Evolutionary conservation across 306 rosid species (phyloP).

Genomic region (Quercus ilex): DNA sequence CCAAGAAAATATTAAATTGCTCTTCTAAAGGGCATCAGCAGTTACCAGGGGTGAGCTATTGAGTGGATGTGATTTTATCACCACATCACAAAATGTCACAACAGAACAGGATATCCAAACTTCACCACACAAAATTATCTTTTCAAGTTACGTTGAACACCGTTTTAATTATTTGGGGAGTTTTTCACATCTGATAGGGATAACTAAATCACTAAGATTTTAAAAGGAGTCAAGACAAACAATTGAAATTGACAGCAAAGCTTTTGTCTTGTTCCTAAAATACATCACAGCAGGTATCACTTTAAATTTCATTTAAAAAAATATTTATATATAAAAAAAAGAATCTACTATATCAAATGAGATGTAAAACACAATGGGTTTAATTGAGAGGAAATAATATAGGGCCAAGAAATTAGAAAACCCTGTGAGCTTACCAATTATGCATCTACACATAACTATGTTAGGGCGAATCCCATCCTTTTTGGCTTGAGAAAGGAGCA

Average conservation of each 20-base stretch:
- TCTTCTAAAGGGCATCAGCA: not conserved
- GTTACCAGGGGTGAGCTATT: not conserved
- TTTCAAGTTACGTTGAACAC: not conserved
- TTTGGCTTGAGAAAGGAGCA: slow-evolving; percentile 77
- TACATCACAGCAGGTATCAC: too few species aligned
- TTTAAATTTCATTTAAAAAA: too few species aligned
- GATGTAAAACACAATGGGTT: slow-evolving; percentile 7
- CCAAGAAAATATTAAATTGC: not conserved
- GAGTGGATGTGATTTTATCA: not conserved
- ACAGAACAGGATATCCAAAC: not conserved
- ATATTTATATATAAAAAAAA: too few species aligned
- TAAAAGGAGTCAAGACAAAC: not conserved
- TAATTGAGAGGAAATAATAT: slow-evolving; percentile 10
- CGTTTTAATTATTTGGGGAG: not conserved
- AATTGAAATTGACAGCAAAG: too few species aligned
- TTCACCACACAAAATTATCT: not conserved
- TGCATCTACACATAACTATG: slow-evolving; percentile 62
- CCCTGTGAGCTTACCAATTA: slow-evolving; percentile 56
- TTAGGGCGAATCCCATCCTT: slow-evolving; percentile 58
- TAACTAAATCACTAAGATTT: not conserved
- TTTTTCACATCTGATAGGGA: not conserved
- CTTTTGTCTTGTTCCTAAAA: too few species aligned
- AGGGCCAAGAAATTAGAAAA: not conserved
- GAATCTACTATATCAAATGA: not conserved
- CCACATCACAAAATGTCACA: not conserved